phyloP scores from a whole-genome alignment of 371 early-diverging fungal genomes.

The Actinomucor elegans region DNA sequence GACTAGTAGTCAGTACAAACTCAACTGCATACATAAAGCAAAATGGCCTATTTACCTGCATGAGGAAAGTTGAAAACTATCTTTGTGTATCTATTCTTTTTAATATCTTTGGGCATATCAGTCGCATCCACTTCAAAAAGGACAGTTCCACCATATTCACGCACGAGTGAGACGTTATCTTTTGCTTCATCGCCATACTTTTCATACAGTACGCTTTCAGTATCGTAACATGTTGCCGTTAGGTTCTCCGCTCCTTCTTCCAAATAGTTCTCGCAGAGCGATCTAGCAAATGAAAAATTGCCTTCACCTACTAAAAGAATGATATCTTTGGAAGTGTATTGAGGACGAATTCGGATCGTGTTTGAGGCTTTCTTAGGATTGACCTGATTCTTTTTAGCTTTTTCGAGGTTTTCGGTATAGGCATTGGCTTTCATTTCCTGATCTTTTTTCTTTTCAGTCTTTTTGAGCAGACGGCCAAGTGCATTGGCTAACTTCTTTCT shows the following conservation, averaged over 20 bases:
- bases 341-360: background rate
- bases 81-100: conserved; percentile 62
- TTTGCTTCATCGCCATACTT: conserved; percentile 79
- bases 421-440: conserved; percentile 13
- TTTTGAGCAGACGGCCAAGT: conserved; percentile 14
- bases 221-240: conserved; percentile 80
- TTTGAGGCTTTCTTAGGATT: conserved; percentile 5
- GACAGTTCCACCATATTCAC: conserved; percentile 62
- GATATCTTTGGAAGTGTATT: conserved; percentile 46
- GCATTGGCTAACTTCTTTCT: conserved; percentile 20
- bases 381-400: conserved; percentile 19
- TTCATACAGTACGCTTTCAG: conserved; percentile 57
- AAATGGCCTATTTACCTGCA: conserved; percentile 55
- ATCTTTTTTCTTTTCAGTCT: conserved; percentile 8
- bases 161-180: conserved; percentile 64
- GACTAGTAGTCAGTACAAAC: background rate
- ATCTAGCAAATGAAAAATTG: conserved; percentile 85
- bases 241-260: conserved; percentile 53
- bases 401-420: conserved; percentile 11
- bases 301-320: conserved; percentile 79
- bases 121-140: conserved; percentile 85
- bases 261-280: conserved; percentile 57
- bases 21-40: background rate
- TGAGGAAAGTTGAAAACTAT: conserved; percentile 98
- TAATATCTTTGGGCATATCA: conserved; percentile 59